Base-by-base conservation (phyloP, 2,329 filamentous ascomycete species). In the Stagonosporopsis chrysanthemi region DNA sequence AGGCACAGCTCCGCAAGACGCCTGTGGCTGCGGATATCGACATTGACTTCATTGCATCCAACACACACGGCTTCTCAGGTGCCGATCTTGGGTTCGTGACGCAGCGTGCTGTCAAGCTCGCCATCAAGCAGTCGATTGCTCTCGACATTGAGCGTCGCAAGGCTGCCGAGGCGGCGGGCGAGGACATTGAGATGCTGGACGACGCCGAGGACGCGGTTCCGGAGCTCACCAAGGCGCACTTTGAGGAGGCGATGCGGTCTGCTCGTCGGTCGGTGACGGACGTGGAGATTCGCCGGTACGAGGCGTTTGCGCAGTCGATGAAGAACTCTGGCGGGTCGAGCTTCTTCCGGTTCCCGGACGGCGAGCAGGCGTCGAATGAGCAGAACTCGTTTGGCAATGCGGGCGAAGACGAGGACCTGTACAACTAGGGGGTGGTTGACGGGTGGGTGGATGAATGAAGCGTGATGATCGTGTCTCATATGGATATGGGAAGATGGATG, bases 31-130 rank as follows among this genome's bases (percentile, higher is more conserved):
- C 81, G 22, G 95, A 99, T 72, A 88, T 99, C 72, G 89, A 99
- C 77, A 83, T 99, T 47, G 81, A 88, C 60, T 98, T 88, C 84
- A 98, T 99, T 75, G 94, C 95, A 52, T 90, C 89, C 81, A 96
- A 96, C 86, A 99, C 95, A 6, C 92, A 99, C 81, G 95, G 95
- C 63, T 99, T 98, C 87, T 98, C 95, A 55, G 95, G 95, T 93
- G 95, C 95, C 74, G 95, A 99, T 90, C 86, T 99, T 77, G 95
- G 95, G 63, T 99, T 98, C 83, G 93, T 99, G 76, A 97, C 95
- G 23, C 95, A 99, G 83, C 92, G 95, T 78, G 95, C 95, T 51
- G 95, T 97, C 84, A 99, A 99, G 88, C 89, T 98, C 74, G 95
- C 95, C 70, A 99, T 99, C 83, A 99, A 99, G 86, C 89, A 99